A percentile compares a stretch with the other conserved stretches of the same genome.
phyloP scores from a whole-genome alignment of 352 stramenopile genomes.

The Paralagenidium karlingii region DNA sequence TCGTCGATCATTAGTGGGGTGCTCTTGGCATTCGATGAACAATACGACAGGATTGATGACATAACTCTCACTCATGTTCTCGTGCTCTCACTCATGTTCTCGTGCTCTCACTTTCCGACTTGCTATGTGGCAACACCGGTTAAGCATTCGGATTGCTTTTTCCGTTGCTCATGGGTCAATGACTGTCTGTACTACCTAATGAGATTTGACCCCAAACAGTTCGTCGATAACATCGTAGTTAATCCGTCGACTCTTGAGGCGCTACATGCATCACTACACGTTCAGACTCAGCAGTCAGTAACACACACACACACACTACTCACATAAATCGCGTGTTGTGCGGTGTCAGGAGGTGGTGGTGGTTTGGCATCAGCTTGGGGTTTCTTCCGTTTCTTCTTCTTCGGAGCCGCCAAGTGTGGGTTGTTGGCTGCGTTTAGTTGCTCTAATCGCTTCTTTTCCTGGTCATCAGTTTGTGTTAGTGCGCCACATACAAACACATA shows the following conservation, averaged over 20 bases:
- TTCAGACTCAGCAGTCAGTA: conserved; percentile 2
- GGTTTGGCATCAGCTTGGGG: conserved; percentile 46
- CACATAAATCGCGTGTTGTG: conserved; percentile 82
- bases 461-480: no score
- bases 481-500: neutral
- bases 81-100: no score
- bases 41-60: no score
- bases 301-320: conserved; percentile 6
- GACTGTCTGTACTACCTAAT: no score
- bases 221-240: conserved; percentile 86
- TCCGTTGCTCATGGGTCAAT: no score
- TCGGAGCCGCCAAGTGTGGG: conserved; percentile 32
- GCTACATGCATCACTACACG: no score
- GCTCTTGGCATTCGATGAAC: no score
- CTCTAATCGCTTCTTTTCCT: conserved; percentile 64
- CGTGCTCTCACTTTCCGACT: no score
- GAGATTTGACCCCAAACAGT: conserved; percentile 79
- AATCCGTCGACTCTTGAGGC: conserved; percentile 83
- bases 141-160: no score
- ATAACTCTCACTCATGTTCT: no score
- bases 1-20: no score
- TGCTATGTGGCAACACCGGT: no score
- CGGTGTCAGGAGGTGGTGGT: conserved; percentile 63
- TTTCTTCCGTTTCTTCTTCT: conserved; percentile 73
- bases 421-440: conserved; percentile 4